phyloP scores from a whole-genome alignment of 305 asterid species.

The Euphrasia arctica region DNA sequence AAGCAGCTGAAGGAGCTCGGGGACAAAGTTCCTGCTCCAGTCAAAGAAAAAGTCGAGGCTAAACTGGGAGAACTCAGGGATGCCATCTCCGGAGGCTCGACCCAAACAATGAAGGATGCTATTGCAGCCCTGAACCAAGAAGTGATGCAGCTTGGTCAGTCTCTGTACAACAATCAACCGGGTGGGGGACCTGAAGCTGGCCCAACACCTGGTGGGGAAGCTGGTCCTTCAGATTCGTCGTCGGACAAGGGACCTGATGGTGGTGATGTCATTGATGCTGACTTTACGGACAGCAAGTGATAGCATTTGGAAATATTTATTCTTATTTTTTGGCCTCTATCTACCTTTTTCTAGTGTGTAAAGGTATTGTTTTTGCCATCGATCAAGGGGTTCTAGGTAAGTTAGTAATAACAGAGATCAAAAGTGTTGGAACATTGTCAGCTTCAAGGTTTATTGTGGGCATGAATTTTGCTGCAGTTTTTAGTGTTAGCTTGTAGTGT shows the following conservation, averaged over 20 bases:
- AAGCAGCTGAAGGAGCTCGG: constrained; percentile 91
- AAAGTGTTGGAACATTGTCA: constrained; percentile 9
- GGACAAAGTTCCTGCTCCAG: constrained; percentile 83
- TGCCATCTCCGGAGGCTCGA: constrained; percentile 68
- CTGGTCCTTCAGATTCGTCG: constrained; percentile 50
- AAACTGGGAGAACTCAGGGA: constrained; percentile 82
- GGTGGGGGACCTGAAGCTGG: constrained; percentile 57
- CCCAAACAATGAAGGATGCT: constrained; percentile 82
- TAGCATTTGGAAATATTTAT: constrained; percentile 25
- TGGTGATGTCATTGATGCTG: constrained; percentile 93
- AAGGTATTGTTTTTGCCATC: constrained; percentile 26
- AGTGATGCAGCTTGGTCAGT: constrained; percentile 93
- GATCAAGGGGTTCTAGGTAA: neutral
- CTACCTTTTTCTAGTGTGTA: constrained; percentile 8
- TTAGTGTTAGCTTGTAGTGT: neutral
- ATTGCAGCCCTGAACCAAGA: constrained; percentile 88
- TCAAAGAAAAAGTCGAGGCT: constrained; percentile 83
- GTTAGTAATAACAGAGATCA: constrained; percentile 13
- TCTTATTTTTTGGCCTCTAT: constrained; percentile 5
- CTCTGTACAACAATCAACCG: constrained; percentile 81
- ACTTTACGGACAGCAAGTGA: constrained; percentile 87
- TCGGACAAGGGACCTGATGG: constrained; percentile 74
- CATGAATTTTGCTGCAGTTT: neutral
- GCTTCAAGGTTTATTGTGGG: neutral
- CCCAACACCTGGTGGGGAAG: constrained; percentile 52